Percentiles rank a stretch among this genome's conserved stretches.
Conservation (phyloP, 257 asterid genomes). For the Nicotiana tabacum region DNA sequence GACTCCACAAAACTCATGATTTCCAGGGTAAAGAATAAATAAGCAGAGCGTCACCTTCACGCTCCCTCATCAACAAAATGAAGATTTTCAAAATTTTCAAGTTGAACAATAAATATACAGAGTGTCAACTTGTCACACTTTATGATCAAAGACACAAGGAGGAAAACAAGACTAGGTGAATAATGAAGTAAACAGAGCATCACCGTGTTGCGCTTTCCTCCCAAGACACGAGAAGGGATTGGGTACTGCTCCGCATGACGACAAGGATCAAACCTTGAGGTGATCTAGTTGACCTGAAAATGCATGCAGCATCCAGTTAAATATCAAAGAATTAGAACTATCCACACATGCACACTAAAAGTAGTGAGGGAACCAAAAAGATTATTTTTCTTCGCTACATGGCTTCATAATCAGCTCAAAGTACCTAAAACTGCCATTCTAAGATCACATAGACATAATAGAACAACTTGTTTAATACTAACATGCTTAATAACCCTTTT, state of each 20-base stretch:
- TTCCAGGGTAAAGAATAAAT: not conserved
- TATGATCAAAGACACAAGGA: not conserved
- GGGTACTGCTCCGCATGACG: constrained; percentile 34
- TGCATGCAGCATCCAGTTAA: not conserved
- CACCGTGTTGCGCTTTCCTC: constrained; percentile 33
- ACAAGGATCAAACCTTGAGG: constrained; percentile 13
- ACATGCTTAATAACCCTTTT: not conserved
- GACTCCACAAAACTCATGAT: not conserved
- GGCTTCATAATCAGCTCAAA: not conserved
- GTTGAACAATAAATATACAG: constrained; percentile 12
- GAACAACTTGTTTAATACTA: not conserved
- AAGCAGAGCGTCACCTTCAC: not conserved
- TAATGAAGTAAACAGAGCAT: not conserved
- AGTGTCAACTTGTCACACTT: not conserved
- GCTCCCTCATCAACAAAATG: constrained; percentile 18
- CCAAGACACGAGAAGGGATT: constrained; percentile 26
- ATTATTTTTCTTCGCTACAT: not conserved
- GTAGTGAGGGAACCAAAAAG: not conserved
- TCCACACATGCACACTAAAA: not conserved
- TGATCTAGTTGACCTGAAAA: too few species aligned
- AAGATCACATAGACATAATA: not conserved
- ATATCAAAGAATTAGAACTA: not conserved
- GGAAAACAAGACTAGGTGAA: not conserved
- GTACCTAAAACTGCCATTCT: not conserved
- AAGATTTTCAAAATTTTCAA: constrained; percentile 25